Evolutionary conservation across 306 rosid species (phyloP), one percentile per base, ranked within the genome.

Genomic region (Argentina anserina): DNA sequence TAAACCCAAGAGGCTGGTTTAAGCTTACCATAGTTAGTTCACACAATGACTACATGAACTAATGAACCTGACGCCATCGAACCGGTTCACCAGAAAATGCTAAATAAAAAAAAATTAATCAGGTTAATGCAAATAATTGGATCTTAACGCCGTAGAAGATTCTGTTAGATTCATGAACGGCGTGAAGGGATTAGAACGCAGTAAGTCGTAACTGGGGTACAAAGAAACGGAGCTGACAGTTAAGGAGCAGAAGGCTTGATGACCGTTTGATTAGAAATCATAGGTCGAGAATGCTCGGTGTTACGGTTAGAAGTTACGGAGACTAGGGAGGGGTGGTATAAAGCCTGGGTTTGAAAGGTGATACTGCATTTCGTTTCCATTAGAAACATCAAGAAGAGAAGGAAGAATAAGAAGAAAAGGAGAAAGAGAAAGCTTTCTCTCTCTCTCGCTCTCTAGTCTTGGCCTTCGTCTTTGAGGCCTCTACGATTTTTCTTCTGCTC

Each of bases 311-410:
- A 65, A 39, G 82, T 75, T 52, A 82, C 77, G 82, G 82, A 86
- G 86, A 75, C 81, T 40, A 33, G 70, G 72, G 64, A 83, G 65
- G 80, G 78, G 82, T 31, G 80, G 71, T 82, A 84, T 87, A 86
- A 72, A 85, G 73, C 60, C 58, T 73, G 67, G 79, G 82, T 80
- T 84, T 71, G 80, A 76, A 80, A 73, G 79, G 62, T 50, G 81
- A 65, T 86, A 80, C 50, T 80, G 86, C 82, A 81, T 84, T 84
- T 87, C 87, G 88, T 86, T 86, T 87, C 70, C 73, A 72, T 73
- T 71, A 73, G 72, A 75, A 65, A 80, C 66, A 71, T 37, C 67
- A 62, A 37, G 18, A n/a, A n/a, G n/a, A n/a, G n/a, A n/a, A n/a
- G n/a, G n/a, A n/a, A n/a, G n/a, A n/a, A 63, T 13, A 68, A 34